Evolutionary conservation across 2,329 filamentous ascomycete genomes (phyloP).

Genomic region (Trichoderma brevicompactum): DNA sequence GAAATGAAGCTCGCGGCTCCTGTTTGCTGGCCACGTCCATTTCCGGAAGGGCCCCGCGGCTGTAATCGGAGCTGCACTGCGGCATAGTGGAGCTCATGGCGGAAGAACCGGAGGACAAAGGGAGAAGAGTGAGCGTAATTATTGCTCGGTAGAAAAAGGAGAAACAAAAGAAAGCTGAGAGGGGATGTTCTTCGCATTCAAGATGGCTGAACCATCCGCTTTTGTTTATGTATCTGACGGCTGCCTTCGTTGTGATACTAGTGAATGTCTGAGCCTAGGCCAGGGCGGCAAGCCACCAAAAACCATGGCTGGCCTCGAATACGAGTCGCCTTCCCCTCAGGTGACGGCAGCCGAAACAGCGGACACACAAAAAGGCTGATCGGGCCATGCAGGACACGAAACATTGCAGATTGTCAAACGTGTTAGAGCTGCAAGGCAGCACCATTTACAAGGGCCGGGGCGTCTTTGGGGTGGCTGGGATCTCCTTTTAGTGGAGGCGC

Average conservation of each 20-base stretch:
- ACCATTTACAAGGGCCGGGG: constrained; percentile 2
- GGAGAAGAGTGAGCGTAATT: not conserved
- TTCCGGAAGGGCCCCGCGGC: constrained; percentile 13
- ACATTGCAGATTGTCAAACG: constrained; percentile 13
- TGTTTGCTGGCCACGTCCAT: not conserved
- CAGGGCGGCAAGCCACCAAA: constrained; percentile 18
- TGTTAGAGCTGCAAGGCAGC: constrained; percentile 21
- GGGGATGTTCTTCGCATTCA: not conserved
- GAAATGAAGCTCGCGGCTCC: constrained; percentile 39
- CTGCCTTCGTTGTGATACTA: constrained; percentile 8
- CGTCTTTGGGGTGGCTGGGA: constrained; percentile 8
- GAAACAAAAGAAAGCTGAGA: not conserved
- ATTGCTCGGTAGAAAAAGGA: not conserved
- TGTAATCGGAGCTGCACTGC: constrained; percentile 5
- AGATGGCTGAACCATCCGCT: not conserved
- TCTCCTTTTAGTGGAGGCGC: not conserved
- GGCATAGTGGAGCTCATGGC: constrained; percentile 8
- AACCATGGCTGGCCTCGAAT: not conserved
- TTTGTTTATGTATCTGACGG: not conserved
- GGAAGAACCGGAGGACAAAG: not conserved
- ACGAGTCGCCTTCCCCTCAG: not conserved
- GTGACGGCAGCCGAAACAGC: constrained; percentile 6
- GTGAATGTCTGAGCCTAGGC: constrained; percentile 7
- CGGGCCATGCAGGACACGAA: constrained; percentile 15
- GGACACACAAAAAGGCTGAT: not conserved